Evolutionary conservation across 805 yeast genomes (phyloP), one percentile per base, ranked within the genome.

Genomic region (Yarrowia sp.): DNA sequence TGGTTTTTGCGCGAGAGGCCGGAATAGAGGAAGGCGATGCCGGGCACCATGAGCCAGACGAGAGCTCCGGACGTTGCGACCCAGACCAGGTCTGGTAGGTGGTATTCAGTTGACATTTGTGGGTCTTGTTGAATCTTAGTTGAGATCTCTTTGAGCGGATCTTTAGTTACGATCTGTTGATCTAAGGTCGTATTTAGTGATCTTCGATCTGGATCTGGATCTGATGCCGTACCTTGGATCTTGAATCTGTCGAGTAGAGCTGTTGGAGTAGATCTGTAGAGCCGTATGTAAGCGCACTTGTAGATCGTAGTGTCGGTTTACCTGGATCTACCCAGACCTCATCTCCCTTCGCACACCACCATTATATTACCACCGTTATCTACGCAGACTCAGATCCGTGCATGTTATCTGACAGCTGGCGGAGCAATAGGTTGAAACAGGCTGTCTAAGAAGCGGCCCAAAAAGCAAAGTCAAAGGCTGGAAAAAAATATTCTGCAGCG

Each of bases 1-100:
- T 94, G 97, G 75, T 92, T 89, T 76, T 93, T 93, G 75, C 99
- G 85, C n/a, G 97, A 86, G 65, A 94, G 77, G 67, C 99, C 99
- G 35, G 97, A 89, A 76, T 93, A 93, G 65, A 93, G 78, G 60
- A 94, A 76, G 64, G 98, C 98, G 56, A 94, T 86, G 64, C 98
- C 98, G 29, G 98, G 97, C 67, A 91, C 81, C 97, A 93, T 94
- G 69, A 93, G 84, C 91, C 55, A 47, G 10, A 47, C 55, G 3
- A 51, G 31, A 6, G 3, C 62, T 92, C 79, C 29, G 82, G 85
- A 19, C 0, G 55, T 47, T 4, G 38, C 5, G 8, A 47, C 55
- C 55, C 55, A 47, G 5, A 47, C 55, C 2, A 47, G 38, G 14
- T 47, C 38, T 1, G 55, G 29, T 1, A 18, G 55, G 7, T 21